These are phyloP conservation scores for Elongisporangium anandrum DNA, from an alignment of 352 stramenopile genomes.

Conservation along the genomic window DNA sequence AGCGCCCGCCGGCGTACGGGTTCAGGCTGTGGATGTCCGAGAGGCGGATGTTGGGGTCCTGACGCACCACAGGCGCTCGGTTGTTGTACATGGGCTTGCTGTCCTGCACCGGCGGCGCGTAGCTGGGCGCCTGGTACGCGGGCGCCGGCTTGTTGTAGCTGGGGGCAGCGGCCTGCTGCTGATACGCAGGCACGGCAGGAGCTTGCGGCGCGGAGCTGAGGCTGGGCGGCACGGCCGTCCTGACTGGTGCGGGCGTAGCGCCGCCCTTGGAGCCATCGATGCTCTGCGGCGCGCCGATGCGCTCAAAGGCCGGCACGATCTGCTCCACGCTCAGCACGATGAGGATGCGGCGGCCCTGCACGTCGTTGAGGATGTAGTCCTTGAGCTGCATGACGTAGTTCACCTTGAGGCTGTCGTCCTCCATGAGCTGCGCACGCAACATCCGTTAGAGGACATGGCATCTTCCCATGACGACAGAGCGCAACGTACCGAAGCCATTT, in stretches of 20 bases:
- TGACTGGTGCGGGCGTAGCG: slow-evolving; percentile 16
- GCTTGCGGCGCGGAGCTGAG: slow-evolving; percentile 24
- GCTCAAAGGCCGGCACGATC: slow-evolving; percentile 66
- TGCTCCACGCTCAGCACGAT: slow-evolving; percentile 82
- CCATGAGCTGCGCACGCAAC: slow-evolving; percentile 49
- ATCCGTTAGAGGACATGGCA: not conserved
- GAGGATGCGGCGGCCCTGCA: slow-evolving; percentile 79
- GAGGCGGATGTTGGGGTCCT: slow-evolving; percentile 77
- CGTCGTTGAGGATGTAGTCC: slow-evolving; percentile 80
- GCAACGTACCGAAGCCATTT: slow-evolving; percentile 59
- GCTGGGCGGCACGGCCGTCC: slow-evolving; percentile 9
- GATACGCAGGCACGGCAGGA: slow-evolving; percentile 24
- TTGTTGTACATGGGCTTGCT: slow-evolving; percentile 41
- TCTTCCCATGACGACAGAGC: not conserved
- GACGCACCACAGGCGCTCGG: slow-evolving; percentile 72
- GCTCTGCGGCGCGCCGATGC: slow-evolving; percentile 69
- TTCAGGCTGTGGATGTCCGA: slow-evolving; percentile 91
- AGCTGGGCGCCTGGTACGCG: slow-evolving; percentile 14
- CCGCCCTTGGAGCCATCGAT: slow-evolving; percentile 65
- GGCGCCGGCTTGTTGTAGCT: slow-evolving; percentile 24
- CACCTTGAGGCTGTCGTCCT: slow-evolving; percentile 72
- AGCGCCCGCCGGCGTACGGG: slow-evolving; percentile 91
- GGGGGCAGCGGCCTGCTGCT: slow-evolving; percentile 28
- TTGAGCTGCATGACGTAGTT: slow-evolving; percentile 86
- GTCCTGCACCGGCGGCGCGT: slow-evolving; percentile 18